Conservation (phyloP, 257 asterid species). For the Forsythia suspensa region DNA sequence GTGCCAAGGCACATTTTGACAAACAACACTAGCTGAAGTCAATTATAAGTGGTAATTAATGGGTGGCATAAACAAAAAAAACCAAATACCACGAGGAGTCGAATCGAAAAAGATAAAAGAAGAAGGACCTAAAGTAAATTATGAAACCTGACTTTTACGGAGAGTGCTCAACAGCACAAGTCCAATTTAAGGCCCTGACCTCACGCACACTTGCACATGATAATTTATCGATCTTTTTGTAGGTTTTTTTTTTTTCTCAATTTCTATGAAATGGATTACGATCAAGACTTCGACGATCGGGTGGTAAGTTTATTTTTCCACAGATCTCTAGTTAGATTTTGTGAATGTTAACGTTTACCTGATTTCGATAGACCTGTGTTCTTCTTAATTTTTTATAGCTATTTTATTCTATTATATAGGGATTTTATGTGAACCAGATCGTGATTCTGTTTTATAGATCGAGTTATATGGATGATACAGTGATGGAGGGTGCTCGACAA, state of each 20-base stretch:
- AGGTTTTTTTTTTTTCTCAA: not conserved
- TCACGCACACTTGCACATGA: constrained; percentile 14
- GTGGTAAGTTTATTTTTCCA: not conserved
- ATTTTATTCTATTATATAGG: constrained; percentile 15
- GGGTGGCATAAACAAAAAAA: no score
- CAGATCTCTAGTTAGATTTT: constrained; percentile 19
- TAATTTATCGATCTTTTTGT: constrained; percentile 10
- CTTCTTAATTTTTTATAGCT: constrained; percentile 16
- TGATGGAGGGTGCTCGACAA: not conserved
- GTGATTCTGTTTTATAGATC: not conserved
- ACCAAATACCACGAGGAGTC: not conserved
- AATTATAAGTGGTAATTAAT: no score
- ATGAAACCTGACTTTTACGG: not conserved
- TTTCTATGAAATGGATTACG: constrained; percentile 35
- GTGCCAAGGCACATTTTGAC: no score
- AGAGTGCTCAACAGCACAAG: not conserved
- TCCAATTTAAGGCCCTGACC: constrained; percentile 18
- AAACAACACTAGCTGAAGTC: no score
- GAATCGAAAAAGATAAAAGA: not conserved
- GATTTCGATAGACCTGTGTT: constrained; percentile 34
- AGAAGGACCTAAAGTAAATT: constrained; percentile 26
- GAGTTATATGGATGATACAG: not conserved
- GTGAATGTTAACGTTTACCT: not conserved
- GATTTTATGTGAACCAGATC: not conserved
- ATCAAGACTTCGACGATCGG: constrained; percentile 41